Evolutionary conservation across 139 green algal genomes (phyloP), one percentile per base, ranked within the genome.

Genomic region (Micractinium conductrix): DNA sequence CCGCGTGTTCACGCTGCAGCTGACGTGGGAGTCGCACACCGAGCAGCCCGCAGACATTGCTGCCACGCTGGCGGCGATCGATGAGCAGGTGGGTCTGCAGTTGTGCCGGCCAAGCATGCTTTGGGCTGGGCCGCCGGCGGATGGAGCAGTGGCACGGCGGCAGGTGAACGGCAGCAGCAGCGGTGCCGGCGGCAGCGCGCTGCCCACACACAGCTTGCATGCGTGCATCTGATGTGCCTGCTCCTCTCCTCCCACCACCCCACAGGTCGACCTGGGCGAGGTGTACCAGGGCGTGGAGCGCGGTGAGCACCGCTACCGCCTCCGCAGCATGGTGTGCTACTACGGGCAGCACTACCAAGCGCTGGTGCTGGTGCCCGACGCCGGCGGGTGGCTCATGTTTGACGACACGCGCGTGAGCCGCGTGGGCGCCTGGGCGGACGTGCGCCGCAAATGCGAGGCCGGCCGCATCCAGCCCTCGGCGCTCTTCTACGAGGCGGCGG

Each of bases 331-430:
- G 92, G 93, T 98, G 81, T 95, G 94, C 81, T 98, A 97, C 91
- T 97, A 96, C 78, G 94, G 95, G 28, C 87, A 91, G 87, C 95
- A 98, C 84, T 98, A 98, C 92, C 89, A 94, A 55, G 96, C 94
- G 28, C 95, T 97, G 79, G 94, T 96, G 72, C 67, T 81, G 42
- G 80, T 90, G 79, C 71, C 60, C 2, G 75, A 92, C 42, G 75
- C 87, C 19, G 82, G 79, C 42, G 48, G 65, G 40, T 98, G 95
- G 95, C 85, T 97, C 53, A 91, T 96, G 75, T 87, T 92, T 81
- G 89, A 92, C 53, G 87, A 91, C 71, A 79, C 74, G 30, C 53
- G 37, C 55, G 84, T 84, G 37, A 84, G 35, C 6, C 62, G 87
- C 17, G 81, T 92, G n/a, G 92, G 93, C 65, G 58, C 21, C 79